A percentile compares a stretch with the other conserved stretches of the same genome.
Evolutionary conservation across 2,329 filamentous ascomycete genomes (phyloP).

Genomic region (Epichloe glyceriae): DNA sequence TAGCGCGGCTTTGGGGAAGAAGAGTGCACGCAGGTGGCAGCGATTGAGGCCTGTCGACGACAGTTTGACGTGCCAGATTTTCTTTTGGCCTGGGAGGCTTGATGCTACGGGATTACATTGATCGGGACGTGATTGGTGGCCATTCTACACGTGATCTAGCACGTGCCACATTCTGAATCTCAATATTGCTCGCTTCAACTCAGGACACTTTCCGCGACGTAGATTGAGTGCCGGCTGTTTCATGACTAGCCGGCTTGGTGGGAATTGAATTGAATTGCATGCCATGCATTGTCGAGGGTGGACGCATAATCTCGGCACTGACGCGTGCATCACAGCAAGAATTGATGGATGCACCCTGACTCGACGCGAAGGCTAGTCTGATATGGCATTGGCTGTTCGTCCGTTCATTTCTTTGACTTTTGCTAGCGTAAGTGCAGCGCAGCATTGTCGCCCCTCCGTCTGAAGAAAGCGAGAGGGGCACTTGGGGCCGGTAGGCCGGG

Average conservation of each 20-base stretch:
- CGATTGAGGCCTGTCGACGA: conserved; percentile 12
- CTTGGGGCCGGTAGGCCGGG: background rate
- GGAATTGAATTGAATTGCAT: no score
- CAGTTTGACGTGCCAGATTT: conserved; percentile 5
- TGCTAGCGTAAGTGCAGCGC: background rate
- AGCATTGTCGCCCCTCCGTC: background rate
- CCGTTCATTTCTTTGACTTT: background rate
- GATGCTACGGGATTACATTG: conserved; percentile 28
- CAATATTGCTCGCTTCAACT: no score
- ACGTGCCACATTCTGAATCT: background rate
- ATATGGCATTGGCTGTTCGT: background rate
- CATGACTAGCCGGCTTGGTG: no score
- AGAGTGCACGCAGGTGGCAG: conserved; percentile 7
- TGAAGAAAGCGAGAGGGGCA: background rate
- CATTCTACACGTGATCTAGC: background rate
- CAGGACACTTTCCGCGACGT: no score
- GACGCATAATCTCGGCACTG: background rate
- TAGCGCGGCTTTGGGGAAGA: conserved; percentile 5
- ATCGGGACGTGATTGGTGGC: conserved; percentile 23
- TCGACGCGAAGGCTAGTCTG: background rate
- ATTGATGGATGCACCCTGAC: background rate
- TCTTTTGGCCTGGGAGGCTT: conserved; percentile 4
- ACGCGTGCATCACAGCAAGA: background rate
- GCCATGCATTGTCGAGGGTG: background rate
- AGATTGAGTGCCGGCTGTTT: no score